phyloP scores from a whole-genome alignment of 78 protist genomes.

The Dictyostelium capitatum region DNA sequence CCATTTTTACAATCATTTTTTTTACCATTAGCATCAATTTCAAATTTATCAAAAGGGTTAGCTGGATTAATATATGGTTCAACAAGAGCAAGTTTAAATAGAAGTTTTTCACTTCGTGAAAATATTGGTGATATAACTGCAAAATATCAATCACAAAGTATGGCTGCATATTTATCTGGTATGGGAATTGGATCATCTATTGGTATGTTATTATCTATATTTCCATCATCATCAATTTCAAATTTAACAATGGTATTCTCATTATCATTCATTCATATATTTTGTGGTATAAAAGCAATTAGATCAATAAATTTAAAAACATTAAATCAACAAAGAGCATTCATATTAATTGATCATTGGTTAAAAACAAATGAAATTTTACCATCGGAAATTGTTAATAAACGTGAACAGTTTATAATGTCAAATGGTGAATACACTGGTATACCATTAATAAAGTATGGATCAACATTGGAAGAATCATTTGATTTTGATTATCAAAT shows the following conservation, averaged over 20 bases:
- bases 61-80: conserved; percentile 78
- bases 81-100: conserved; percentile 72
- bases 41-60: conserved; percentile 77
- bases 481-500: background rate
- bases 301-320: conserved; percentile 46
- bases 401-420: background rate
- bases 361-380: background rate
- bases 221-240: background rate
- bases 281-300: conserved; percentile 33
- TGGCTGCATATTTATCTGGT: conserved; percentile 68
- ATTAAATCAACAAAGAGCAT: conserved; percentile 35
- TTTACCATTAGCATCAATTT: conserved; percentile 66
- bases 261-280: conserved; percentile 26
- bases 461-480: conserved; percentile 11
- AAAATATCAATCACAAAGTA: conserved; percentile 78
- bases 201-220: conserved; percentile 6
- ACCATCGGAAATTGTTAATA: conserved; percentile 6
- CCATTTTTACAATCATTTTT: conserved; percentile 71
- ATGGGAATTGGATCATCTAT: conserved; percentile 59
- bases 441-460: conserved; percentile 9
- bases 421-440: conserved; percentile 6
- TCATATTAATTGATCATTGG: conserved; percentile 50
- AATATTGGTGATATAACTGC: conserved; percentile 85
- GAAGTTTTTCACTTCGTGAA: conserved; percentile 62
- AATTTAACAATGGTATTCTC: conserved; percentile 27